phyloP scores from a whole-genome alignment of 176 grass and related monocot genomes.

The Oryza punctata region DNA sequence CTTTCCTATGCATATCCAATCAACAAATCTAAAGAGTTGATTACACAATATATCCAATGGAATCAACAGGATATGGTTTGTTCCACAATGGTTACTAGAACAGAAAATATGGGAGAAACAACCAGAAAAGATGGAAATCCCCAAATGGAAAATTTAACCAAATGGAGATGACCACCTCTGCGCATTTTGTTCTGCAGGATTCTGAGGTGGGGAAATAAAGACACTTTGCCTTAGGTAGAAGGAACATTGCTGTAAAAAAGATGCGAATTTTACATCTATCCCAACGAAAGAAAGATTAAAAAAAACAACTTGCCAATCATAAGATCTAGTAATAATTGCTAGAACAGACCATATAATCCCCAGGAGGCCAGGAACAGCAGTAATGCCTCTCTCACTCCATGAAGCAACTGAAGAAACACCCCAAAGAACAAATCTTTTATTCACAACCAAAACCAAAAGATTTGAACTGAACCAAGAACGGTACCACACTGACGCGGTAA shows the following conservation, averaged over 20 bases:
- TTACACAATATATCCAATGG: not conserved
- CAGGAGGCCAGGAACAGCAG: not conserved
- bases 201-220: not conserved
- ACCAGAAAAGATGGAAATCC: not conserved
- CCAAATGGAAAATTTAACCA: slow-evolving; percentile 3
- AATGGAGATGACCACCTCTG: not conserved
- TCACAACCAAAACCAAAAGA: slow-evolving; percentile 15
- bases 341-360: not conserved
- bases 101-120: not conserved
- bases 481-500: not conserved
- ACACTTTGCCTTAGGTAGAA: not conserved
- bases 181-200: not conserved
- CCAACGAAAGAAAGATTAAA: not conserved
- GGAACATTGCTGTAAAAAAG: not conserved
- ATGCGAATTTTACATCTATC: not conserved
- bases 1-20: not conserved
- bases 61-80: not conserved
- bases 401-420: not conserved
- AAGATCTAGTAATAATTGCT: not conserved
- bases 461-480: not conserved
- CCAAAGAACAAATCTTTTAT: not conserved
- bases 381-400: not conserved
- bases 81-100: not conserved
- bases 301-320: not conserved
- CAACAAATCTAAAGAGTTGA: not conserved